These are phyloP conservation scores for Fusarium veterinarium DNA, from an alignment of 2,329 filamentous ascomycete species.

Conservation along the genomic window DNA sequence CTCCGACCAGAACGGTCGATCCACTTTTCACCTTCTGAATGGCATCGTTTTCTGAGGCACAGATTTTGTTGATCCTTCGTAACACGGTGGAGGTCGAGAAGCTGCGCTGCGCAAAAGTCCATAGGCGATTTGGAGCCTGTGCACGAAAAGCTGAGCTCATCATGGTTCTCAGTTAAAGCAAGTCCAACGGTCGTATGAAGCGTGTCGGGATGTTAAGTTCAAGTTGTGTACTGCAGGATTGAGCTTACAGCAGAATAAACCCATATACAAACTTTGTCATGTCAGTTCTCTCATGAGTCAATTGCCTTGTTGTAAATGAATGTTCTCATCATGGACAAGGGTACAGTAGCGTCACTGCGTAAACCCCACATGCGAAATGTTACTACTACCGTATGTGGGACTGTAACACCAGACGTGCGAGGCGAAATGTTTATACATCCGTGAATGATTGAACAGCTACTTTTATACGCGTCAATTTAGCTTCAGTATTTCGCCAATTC, in stretches of 20 bases:
- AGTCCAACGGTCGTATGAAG: accelerated
- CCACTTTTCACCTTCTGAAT: constrained; percentile 80
- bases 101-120: accelerated
- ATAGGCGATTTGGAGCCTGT: background rate
- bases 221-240: accelerated
- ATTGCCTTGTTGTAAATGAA: background rate
- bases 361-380: background rate
- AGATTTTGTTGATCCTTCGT: constrained; percentile 75
- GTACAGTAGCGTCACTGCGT: background rate
- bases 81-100: background rate
- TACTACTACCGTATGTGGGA: background rate
- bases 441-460: accelerated
- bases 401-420: background rate
- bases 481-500: background rate
- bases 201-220: accelerated
- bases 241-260: accelerated
- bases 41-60: constrained; percentile 73
- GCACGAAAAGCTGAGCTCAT: background rate
- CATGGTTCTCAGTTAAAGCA: background rate
- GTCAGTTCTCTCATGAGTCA: background rate
- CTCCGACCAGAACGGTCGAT: constrained; percentile 78
- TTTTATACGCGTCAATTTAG: accelerated
- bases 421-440: background rate
- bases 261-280: too few species aligned
- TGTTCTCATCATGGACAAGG: background rate